Percentiles rank a stretch among this genome's conserved stretches.
Conservation (phyloP, 352 stramenopile species). For the Pythium apleroticum region DNA sequence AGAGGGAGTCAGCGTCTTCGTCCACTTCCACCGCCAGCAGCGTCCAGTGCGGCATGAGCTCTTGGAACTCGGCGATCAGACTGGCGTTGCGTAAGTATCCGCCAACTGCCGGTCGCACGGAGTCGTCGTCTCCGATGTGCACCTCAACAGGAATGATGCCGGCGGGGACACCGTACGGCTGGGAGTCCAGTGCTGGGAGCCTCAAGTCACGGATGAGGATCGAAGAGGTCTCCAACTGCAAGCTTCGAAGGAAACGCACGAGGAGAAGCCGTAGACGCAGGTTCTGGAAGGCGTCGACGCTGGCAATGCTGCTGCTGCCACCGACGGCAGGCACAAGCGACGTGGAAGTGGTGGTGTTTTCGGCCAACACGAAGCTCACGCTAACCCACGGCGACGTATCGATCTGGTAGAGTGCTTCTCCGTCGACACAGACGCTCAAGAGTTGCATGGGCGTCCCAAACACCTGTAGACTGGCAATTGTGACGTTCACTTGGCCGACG, state of each 20-base stretch:
- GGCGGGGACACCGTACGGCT: conserved; percentile 12
- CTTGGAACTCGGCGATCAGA: conserved; percentile 13
- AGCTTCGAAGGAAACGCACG: conserved; percentile 1
- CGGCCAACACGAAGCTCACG: conserved; percentile 18
- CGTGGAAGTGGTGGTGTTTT: not conserved
- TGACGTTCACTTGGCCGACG: conserved; percentile 17
- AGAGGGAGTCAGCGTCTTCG: not conserved
- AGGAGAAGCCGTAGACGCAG: conserved; percentile 35
- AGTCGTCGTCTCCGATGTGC: conserved; percentile 23
- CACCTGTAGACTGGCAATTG: conserved; percentile 24
- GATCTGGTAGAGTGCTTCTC: conserved; percentile 33
- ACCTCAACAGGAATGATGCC: conserved; percentile 28
- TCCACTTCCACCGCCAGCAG: conserved; percentile 30
- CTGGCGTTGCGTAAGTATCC: conserved; percentile 29
- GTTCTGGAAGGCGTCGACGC: conserved; percentile 24
- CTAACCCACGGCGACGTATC: conserved; percentile 32
- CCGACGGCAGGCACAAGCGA: not conserved
- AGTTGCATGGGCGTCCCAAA: conserved; percentile 28
- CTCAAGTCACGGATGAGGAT: conserved; percentile 29
- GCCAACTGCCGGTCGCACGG: conserved; percentile 10
- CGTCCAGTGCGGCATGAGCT: conserved; percentile 28
- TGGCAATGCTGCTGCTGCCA: not conserved
- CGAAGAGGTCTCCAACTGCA: conserved; percentile 27
- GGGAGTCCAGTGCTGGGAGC: not conserved
- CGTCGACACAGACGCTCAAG: conserved; percentile 24